These are phyloP conservation scores for Cladobotryum protrusum DNA, from an alignment of 2,329 filamentous ascomycete species.

Conservation along the genomic window DNA sequence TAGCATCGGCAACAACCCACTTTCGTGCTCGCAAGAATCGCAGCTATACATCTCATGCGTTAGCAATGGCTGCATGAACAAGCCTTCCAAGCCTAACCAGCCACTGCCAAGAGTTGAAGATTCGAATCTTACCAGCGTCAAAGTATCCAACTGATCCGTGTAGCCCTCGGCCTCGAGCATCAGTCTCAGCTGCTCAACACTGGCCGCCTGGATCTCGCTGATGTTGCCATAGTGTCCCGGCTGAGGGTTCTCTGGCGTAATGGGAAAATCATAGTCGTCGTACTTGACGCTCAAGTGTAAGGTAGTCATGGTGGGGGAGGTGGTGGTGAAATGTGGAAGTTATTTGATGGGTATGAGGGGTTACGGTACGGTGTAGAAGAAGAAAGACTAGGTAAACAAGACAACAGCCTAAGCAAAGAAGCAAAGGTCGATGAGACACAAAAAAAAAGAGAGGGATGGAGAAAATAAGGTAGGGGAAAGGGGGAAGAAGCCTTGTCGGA, in stretches of 20 bases:
- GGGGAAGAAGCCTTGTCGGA: constrained; percentile 2
- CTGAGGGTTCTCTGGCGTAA: constrained; percentile 61
- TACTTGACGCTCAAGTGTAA: constrained; percentile 78
- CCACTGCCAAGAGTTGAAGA: not conserved
- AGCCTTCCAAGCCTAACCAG: not conserved
- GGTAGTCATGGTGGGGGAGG: constrained; percentile 36
- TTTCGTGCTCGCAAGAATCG: constrained; percentile 91
- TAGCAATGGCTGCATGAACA: not conserved
- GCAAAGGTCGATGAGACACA: not conserved
- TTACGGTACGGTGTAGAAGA: not conserved
- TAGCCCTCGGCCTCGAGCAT: constrained; percentile 79
- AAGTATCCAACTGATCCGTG: constrained; percentile 79
- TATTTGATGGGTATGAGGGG: constrained; percentile 6
- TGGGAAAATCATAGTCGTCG: constrained; percentile 92
- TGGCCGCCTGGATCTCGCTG: constrained; percentile 78
- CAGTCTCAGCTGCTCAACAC: constrained; percentile 77
- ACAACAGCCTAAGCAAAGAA: not conserved
- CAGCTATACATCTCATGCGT: constrained; percentile 44
- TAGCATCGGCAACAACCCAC: constrained; percentile 78
- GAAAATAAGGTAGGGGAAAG: constrained; percentile 3
- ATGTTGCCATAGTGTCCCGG: constrained; percentile 84
- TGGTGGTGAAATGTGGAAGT: not conserved
- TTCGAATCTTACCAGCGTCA: constrained; percentile 67
- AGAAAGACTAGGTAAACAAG: not conserved
- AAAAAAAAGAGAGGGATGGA: not conserved